Evolutionary conservation across 495 filamentous ascomycete species (phyloP), one percentile per base, ranked within the genome.

Genomic region (Xylaria curta): DNA sequence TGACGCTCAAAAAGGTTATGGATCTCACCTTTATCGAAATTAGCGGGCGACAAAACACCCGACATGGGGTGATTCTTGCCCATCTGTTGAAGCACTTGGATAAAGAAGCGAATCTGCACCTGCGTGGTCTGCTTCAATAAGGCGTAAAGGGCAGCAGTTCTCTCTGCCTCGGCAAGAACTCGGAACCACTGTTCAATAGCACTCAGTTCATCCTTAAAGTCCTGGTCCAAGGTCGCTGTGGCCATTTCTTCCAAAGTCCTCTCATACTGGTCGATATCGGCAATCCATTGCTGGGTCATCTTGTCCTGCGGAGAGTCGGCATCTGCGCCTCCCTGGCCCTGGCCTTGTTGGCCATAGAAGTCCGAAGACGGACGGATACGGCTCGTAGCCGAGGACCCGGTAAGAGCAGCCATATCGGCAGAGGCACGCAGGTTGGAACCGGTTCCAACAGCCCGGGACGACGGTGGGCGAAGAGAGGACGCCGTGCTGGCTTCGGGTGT

Each of bases 171-270:
- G 77, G 95, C 97, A 67, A 99, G 86, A 36, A 99, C 96, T 58
- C 94, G 92, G 82, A 99, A 99, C 96, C 96, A 99, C 84, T 99
- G 95, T 84, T 99, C 96, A 78, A 99, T 99, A 70, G 96, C 96
- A 81, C 93, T 96, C 64, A 99, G 89, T 82, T 99, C 96, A 84
- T 98, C 96, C 85, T 98, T 99, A 85, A 99, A 99, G 75, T 99
- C 97, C 82, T 99, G 97, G 81, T 99, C 96, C 44, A 98, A 85
- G 13, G 97, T 97, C 59, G 97, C 96, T 40, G 95, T 94, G 24
- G 96, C 97, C 96, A 99, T 99, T 81, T 99, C 96, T 81, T 98
- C 97, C 76, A 99, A 82, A 4, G 96, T 99, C 56, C 88, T 97
- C 87, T 99, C 96, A 75, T 97, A 97, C 80, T 97, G 95, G 77